Base-by-base conservation (phyloP, 176 grass and related monocot species). In the Oryza nivara region DNA sequence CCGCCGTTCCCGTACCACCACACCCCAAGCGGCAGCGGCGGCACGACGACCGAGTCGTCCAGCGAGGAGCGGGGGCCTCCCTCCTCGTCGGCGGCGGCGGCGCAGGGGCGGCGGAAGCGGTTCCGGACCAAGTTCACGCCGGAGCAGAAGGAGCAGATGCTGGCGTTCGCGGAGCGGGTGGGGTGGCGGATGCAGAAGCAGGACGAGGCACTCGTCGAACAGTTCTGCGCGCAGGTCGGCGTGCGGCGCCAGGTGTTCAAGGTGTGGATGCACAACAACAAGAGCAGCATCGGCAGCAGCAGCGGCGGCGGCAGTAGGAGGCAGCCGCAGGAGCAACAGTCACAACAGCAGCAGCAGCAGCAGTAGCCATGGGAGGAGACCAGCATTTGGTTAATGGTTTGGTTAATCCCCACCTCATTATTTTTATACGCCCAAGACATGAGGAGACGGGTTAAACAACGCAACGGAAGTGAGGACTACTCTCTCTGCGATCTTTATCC, bases 191-290 rank as follows among this genome's bases (percentile, higher is more conserved):
- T 94, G 58, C 85, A 87, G 74, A 92, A 79, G 70, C 92, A 94
- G 54, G 92, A 94, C 56, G 89, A 92, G 32, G 78, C 87, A 1
- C 77, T 89, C 52, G 92, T 92, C 20, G 82, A 92, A 20, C 87
- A 88, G 7, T 85, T 80, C 78, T 94, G 89, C 85, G 63, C 82
- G 7, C 89, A 88, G 80, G 78, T 81, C 68, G 92, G 89, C 30
- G 84, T 92, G 7, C 77, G 81, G 8, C 85, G 88, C 0, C 88
- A 90, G 85, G 91, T 92, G 32, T 88, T 98, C 77, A 98, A 94
- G 81, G 96, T 98, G 35, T 94, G 96, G 96, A 94, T 98, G 96
- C 93, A 96, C 87, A 98, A 98, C 91, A 98, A 98, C 83, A 98
- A 98, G 74, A 86, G 92, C 75, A 90, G 23, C 54, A 20, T 19